Base-by-base conservation (phyloP, 2,329 filamentous ascomycete genomes). In the Penicillium sp. region DNA sequence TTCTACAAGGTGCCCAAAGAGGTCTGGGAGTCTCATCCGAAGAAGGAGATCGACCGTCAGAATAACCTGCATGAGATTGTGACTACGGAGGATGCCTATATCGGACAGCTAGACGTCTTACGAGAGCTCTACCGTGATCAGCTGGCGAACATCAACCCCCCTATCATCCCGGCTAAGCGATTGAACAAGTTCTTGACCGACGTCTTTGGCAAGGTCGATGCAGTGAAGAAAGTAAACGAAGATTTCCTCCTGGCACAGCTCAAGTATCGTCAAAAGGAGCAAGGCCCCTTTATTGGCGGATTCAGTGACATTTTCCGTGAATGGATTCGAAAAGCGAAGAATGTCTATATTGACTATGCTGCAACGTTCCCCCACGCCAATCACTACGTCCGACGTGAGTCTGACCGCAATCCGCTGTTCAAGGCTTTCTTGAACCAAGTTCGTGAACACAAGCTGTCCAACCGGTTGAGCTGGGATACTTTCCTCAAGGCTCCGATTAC, bases 221-320 rank as follows among this genome's bases (percentile, higher is more conserved):
- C 88, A 0, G 91, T 99, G 38, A 91, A 94, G 73, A 88, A 90
- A 68, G 92, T 93, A 70, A 98, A 98, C 77, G 95, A 96, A 76
- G 93, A 97, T 65, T 90, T 95, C 75, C 85, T 99, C 22, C 81
- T 99, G 26, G 91, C 94, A 1, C 94, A 97, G 76, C 86, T 99
- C 70, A 98, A 98, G 74, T 99, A 98, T 75, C 88, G 95, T 28
- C 95, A 99, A 76, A 91, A 95, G 72, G 95, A 98, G 75, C 94
- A 99, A 79, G 95, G 95, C 0, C 95, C 95, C 0, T 99, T 93
- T 88, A 89, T 99, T 61, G 84, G 87, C 13, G 95, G 95, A 3
- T 97, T 97, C 79, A 97, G 93, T 74, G 95, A 98, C 73, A 92
- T 99, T 54, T 98, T 99, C 82, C 85, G 95, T 61, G 95, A 99